Conservation (phyloP, 768 basidiomycete genomes). For the Arthromyces matolae region DNA sequence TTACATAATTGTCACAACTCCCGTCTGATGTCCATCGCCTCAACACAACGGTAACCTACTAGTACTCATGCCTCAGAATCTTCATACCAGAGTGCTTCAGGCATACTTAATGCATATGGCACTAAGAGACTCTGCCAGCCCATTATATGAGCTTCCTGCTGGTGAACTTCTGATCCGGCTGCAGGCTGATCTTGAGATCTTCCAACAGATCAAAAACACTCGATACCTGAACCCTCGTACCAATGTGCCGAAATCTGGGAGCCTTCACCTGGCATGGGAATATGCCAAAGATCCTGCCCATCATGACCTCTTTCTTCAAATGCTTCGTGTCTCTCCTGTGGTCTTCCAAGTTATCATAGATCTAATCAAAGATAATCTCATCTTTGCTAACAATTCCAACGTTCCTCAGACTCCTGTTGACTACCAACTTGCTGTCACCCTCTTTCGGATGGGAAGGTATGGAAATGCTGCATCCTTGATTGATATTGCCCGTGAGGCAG, state of each 20-base stretch:
- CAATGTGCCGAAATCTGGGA: slow-evolving; percentile 5
- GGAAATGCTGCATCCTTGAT: slow-evolving; percentile 28
- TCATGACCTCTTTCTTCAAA: slow-evolving; percentile 7
- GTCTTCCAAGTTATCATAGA: slow-evolving; percentile 24
- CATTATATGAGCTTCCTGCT: slow-evolving; percentile 1
- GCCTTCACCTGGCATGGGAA: slow-evolving; percentile 8
- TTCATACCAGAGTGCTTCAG: slow-evolving; percentile 2
- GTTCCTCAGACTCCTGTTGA: slow-evolving; percentile 26
- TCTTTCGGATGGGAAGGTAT: slow-evolving; percentile 26
- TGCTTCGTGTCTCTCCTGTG: slow-evolving; percentile 21
- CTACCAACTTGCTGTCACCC: slow-evolving; percentile 25
- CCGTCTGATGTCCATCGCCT: too few relatives aligned
- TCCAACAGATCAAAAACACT: slow-evolving; percentile 4
- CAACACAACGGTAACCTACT: too few relatives aligned
- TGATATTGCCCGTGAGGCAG: slow-evolving; percentile 25
- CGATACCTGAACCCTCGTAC: slow-evolving; percentile 1
- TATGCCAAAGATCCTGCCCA: slow-evolving; percentile 8
- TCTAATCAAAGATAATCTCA: slow-evolving; percentile 25
- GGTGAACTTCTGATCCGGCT: background rate
- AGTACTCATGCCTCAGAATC: too few relatives aligned
- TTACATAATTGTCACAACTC: too few relatives aligned
- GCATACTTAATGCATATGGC: slow-evolving; percentile 1
- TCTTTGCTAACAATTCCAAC: slow-evolving; percentile 27
- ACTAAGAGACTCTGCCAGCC: background rate
- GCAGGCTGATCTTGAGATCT: slow-evolving; percentile 5